These are phyloP conservation scores for Flaveria floridana DNA, from an alignment of 140 eudicot species.

Conservation along the genomic window DNA sequence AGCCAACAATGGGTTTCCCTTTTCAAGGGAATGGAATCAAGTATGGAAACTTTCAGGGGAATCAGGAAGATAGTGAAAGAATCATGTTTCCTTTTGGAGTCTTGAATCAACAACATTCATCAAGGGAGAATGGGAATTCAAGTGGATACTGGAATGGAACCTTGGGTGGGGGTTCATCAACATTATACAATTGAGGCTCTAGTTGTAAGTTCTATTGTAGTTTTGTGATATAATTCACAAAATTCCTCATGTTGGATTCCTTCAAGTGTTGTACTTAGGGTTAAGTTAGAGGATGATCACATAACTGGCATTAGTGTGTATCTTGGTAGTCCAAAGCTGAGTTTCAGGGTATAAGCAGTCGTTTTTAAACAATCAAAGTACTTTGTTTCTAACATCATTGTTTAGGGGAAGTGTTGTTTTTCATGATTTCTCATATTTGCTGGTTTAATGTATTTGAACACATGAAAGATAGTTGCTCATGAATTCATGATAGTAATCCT, in stretches of 20 bases:
- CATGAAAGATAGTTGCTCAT: not conserved
- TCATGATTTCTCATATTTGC: not conserved
- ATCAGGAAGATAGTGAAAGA: slow-evolving; percentile 38
- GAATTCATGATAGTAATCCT: not conserved
- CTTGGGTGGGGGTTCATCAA: slow-evolving; percentile 61
- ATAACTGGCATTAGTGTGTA: slow-evolving; percentile 29
- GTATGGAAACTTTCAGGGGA: slow-evolving; percentile 32
- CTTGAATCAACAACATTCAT: slow-evolving; percentile 37
- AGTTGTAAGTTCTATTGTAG: slow-evolving; percentile 17
- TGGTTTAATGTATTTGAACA: not conserved
- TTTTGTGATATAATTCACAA: slow-evolving; percentile 5
- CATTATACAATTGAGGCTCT: slow-evolving; percentile 23
- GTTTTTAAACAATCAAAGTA: slow-evolving; percentile 8
- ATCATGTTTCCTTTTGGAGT: slow-evolving; percentile 60
- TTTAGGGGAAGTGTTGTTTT: slow-evolving; percentile 10
- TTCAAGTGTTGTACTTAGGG: slow-evolving; percentile 25
- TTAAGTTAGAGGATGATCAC: slow-evolving; percentile 30
- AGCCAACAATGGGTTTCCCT: slow-evolving; percentile 44
- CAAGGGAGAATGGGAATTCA: slow-evolving; percentile 49
- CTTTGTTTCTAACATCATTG: slow-evolving; percentile 25
- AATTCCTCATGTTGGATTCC: slow-evolving; percentile 24
- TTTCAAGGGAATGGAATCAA: slow-evolving; percentile 39
- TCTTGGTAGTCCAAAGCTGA: slow-evolving; percentile 21
- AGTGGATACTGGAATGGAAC: slow-evolving; percentile 58
- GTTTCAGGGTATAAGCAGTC: slow-evolving; percentile 19